Evolutionary conservation across 2,329 filamentous ascomycete species (phyloP), one percentile per base, ranked within the genome.

Genomic region (Cladosporium sp.): DNA sequence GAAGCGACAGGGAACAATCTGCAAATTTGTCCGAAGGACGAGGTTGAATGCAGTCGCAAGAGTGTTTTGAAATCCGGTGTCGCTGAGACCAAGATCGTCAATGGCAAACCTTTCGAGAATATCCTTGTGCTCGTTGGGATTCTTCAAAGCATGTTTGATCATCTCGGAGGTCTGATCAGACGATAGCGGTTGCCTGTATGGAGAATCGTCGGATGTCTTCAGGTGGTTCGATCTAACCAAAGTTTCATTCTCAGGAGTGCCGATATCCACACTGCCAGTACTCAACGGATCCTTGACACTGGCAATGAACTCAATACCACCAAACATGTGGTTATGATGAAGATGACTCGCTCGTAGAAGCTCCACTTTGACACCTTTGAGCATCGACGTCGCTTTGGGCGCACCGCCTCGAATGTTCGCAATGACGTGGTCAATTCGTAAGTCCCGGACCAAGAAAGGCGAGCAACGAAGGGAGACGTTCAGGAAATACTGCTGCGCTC

Each of bases 381-480:
- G 44, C 6, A 51, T 27, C 1, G 45, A 43, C 15, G 19, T 30
- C n/a, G 32, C 18, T 29, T 36, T n/a, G n/a, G n/a, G 29, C 15
- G n/a, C n/a, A 54, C 47, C 24, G 43, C 17, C 12, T 41, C n/a
- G 34, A 29, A n/a, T n/a, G n/a, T n/a, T n/a, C n/a, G n/a, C n/a
- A n/a, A n/a, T n/a, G n/a, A n/a, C n/a, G n/a, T n/a, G 4, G 50
- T 15, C 4, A n/a, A 37, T n/a, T 13, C 4, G 9, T 27, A 9
- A 27, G 5, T 27, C 43, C 20, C 4, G 12, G 34, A 9, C n/a
- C 45, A 55, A 51, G 43, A 58, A 60, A 1, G 54, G 54, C 1
- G 57, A 55, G 7, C 50, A 56, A 3, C 52, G 54, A 2, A 45
- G 49, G 42, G n/a, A n/a, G 55, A 61, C 40, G 47, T 59, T 60